Evolutionary conservation across 1,139 yeast species (phyloP).

Genomic region (Geotrichum citri-aurantii): DNA sequence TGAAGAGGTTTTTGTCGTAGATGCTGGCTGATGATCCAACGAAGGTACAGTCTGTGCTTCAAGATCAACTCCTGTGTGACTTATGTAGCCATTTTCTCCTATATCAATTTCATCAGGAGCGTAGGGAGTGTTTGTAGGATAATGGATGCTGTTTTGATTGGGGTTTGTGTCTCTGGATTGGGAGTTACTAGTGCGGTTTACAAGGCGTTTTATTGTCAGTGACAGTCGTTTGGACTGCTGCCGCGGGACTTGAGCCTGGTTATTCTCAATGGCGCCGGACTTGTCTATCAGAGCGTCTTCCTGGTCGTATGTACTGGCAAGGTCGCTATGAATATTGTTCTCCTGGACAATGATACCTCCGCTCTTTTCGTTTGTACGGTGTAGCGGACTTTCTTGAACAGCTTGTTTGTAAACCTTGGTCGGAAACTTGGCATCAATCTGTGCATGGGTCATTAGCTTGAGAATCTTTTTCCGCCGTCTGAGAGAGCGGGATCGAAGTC

Average conservation of each 20-base stretch:
- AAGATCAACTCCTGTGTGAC: background rate
- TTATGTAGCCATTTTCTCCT: too few species aligned
- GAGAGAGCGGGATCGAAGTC: background rate
- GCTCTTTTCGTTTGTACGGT: background rate
- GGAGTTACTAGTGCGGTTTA: background rate
- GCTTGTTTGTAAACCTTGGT: slow-evolving; percentile 4
- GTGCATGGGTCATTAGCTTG: slow-evolving; percentile 11
- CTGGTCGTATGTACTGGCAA: background rate
- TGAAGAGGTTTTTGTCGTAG: too few species aligned
- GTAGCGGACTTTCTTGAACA: background rate
- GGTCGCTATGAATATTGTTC: background rate
- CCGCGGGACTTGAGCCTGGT: background rate
- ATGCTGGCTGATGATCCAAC: too few species aligned
- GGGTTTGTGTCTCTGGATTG: background rate
- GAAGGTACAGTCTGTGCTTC: background rate
- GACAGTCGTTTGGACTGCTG: background rate
- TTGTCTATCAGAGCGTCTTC: background rate
- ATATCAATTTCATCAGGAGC: background rate
- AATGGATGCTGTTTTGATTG: background rate
- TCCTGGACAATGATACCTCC: background rate
- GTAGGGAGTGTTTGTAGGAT: background rate
- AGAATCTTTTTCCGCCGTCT: slow-evolving; percentile 13
- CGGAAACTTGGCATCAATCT: slow-evolving; percentile 6
- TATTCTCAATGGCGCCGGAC: background rate
- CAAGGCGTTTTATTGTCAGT: background rate